A percentile compares a stretch with the other conserved stretches of the same genome.
These are phyloP conservation scores for Sarocladium oryzae DNA, from an alignment of 2,329 filamentous ascomycete genomes.

Conservation along the genomic window DNA sequence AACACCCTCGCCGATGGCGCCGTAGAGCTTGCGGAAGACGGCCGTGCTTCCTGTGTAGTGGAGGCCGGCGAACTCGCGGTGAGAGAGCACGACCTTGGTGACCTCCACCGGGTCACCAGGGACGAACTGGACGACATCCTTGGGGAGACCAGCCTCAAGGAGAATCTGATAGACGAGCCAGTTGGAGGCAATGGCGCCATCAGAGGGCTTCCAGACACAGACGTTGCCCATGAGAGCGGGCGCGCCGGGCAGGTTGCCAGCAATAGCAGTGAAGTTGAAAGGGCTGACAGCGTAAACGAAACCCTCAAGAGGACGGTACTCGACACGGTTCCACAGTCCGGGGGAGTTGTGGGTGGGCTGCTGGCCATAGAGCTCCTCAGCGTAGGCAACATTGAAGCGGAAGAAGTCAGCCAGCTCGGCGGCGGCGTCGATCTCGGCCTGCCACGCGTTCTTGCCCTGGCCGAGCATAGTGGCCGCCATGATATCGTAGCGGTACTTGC, in stretches of 20 bases:
- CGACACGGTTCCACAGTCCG: conserved; percentile 86
- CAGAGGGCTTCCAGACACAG: conserved; percentile 94
- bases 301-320: conserved; percentile 84
- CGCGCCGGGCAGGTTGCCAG: conserved; percentile 74
- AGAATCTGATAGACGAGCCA: conserved; percentile 88
- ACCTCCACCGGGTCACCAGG: conserved; percentile 82
- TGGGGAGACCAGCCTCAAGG: conserved; percentile 81
- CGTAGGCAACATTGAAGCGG: conserved; percentile 90
- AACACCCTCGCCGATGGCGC: conserved; percentile 74
- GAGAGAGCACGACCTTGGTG: conserved; percentile 68
- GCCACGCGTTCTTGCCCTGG: conserved; percentile 97
- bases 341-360: conserved; percentile 79
- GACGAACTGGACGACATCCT: conserved; percentile 87
- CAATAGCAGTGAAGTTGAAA: conserved; percentile 97
- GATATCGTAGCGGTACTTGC: conserved; percentile 92
- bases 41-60: conserved; percentile 92
- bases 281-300: conserved; percentile 93
- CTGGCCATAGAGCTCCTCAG: conserved; percentile 80
- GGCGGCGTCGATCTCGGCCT: conserved; percentile 96
- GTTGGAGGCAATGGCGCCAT: conserved; percentile 81
- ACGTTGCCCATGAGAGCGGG: conserved; percentile 91
- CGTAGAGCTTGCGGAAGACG: conserved; percentile 85
- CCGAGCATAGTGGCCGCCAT: conserved; percentile 96
- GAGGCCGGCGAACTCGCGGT: conserved; percentile 79
- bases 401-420: conserved; percentile 91